A percentile compares a stretch with the other conserved stretches of the same genome.
Evolutionary conservation across 768 basidiomycete species (phyloP).

Genomic region (Auricularia auricula-judae): DNA sequence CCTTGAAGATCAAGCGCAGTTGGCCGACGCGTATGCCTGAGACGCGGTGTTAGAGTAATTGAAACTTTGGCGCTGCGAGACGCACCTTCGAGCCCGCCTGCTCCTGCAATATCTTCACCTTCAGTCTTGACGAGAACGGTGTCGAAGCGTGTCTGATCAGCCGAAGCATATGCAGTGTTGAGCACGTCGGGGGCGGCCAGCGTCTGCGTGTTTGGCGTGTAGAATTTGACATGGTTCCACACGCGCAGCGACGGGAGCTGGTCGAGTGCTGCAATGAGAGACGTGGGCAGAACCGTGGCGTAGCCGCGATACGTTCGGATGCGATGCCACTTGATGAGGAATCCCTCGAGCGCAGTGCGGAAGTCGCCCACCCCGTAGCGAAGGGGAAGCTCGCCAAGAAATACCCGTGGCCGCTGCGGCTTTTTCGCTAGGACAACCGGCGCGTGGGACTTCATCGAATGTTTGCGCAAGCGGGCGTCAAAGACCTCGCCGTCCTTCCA

Average conservation of each 20-base stretch:
- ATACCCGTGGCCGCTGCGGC: neutral
- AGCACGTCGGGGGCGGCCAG: neutral
- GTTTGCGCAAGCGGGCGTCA: neutral
- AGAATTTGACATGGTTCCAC: slow-evolving; percentile 1
- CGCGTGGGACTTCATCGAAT: no score
- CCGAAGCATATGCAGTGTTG: neutral
- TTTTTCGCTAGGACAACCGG: neutral
- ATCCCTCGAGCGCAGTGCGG: neutral
- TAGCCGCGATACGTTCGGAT: neutral
- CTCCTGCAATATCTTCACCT: neutral
- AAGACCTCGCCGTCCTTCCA: neutral
- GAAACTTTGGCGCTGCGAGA: neutral
- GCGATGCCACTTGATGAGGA: neutral
- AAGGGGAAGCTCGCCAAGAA: neutral
- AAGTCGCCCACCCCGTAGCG: neutral
- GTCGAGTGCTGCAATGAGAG: neutral
- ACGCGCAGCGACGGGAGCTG: neutral
- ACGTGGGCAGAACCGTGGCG: neutral
- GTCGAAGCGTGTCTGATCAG: neutral
- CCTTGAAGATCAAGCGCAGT: slow-evolving; percentile 8
- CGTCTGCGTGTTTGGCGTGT: neutral
- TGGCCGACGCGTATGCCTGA: slow-evolving; percentile 7
- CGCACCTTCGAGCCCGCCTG: neutral
- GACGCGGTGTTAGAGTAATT: neutral
- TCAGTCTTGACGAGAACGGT: neutral